phyloP scores from a whole-genome alignment of 169 alveolate genomes.

The Ichthyophthirius multifiliis region DNA sequence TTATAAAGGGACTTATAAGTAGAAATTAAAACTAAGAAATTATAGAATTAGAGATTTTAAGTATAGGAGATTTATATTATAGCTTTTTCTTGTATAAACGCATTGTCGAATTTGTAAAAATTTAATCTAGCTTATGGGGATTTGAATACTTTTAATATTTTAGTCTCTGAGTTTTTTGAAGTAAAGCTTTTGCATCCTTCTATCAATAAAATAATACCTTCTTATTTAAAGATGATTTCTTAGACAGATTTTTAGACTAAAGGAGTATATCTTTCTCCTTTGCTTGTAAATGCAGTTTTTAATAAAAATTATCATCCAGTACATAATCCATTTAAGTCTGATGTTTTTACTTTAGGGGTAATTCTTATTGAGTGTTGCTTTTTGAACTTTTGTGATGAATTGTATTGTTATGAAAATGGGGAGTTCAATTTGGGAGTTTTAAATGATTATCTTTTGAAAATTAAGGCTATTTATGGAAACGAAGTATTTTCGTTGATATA shows the following conservation, averaged over 20 bases:
- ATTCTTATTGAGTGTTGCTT: not conserved
- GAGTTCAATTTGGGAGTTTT: not conserved
- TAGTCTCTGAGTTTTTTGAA: constrained; percentile 1
- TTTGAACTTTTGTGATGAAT: not conserved
- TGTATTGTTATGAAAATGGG: not conserved
- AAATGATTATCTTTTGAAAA: not conserved
- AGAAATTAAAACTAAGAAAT: not conserved
- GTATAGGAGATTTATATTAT: not conserved
- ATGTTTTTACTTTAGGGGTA: not conserved
- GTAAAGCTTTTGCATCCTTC: not conserved
- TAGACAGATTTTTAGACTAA: not conserved
- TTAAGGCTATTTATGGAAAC: not conserved
- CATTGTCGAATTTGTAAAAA: not conserved
- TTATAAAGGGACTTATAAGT: not conserved
- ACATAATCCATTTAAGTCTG: not conserved
- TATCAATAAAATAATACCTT: not conserved
- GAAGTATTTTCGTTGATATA: not conserved
- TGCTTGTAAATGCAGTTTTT: not conserved
- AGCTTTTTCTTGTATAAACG: not conserved
- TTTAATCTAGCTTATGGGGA: not conserved
- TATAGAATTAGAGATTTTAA: not conserved
- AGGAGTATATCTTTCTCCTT: constrained; percentile 2
- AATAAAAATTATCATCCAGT: not conserved
- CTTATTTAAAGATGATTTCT: not conserved
- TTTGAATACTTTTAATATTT: not conserved